Evolutionary conservation across 805 yeast genomes (phyloP), one percentile per base, ranked within the genome.

Genomic region (Candida parachauliodes): DNA sequence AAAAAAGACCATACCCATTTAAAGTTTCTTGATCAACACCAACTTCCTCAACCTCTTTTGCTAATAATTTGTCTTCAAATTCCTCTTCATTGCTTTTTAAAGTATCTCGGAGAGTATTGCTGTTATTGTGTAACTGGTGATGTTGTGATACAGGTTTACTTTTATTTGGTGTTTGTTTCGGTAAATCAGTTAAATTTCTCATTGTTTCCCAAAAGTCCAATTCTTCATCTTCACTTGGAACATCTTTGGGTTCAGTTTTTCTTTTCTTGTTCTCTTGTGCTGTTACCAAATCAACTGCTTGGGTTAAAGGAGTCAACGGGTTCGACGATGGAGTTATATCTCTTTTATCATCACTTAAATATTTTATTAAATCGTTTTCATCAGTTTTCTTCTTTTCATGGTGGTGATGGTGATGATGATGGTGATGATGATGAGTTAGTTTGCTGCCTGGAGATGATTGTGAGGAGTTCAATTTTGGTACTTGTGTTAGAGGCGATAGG

Each of bases 131-230:
- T 31, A 72, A 52, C 0, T 79, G 80, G 47, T 74, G 80, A 43
- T 75, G 80, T 39, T 70, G 76, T 1, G 79, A 72, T 2, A 72
- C 79, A 0, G 80, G 79, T 42, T 55, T 54, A 35, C 34, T 18
- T 35, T 33, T 18, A 24, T 34, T 27, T 32, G 46, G 21, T 18
- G 33, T 42, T 24, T 36, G 48, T 32, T 26, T 54, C 31, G 42
- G 39, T 32, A 48, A 29, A 37, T 57, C 45, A 48, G 81, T 75
- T 16, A 81, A 51, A 12, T 78, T 68, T 34, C 82, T 66, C 73
- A 82, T 69, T 2, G 79, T 76, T 44, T 81, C 88, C 83, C 86
- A 81, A 51, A 81, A 82, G 52, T 81, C 88, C 23, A 75, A 47
- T 16, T 76, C 87, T 41, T 78, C 87, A 9, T 74, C 81, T 25